A percentile compares a stretch with the other conserved stretches of the same genome.
Evolutionary conservation across 176 grass and related monocot species (phyloP).

Genomic region (Oropetium thomaeum): DNA sequence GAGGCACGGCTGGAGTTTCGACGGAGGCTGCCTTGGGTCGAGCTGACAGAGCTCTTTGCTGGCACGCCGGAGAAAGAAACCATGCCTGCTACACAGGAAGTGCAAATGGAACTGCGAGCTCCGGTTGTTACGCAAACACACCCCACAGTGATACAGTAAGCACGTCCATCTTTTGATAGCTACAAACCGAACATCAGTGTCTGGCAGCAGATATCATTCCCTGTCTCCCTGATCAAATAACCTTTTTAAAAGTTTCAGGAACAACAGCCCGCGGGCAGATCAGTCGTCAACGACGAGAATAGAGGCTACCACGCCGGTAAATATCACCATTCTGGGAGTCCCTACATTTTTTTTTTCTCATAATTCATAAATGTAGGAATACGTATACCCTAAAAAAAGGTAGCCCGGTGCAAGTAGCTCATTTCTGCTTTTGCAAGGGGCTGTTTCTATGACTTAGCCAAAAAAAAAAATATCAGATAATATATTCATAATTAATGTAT

Average conservation of each 20-base stretch:
- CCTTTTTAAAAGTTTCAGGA: conserved; percentile 11
- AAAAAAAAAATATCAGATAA: not conserved
- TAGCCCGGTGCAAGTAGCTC: too few relatives aligned
- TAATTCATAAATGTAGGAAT: not conserved
- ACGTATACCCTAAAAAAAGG: not conserved
- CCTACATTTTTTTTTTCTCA: not conserved
- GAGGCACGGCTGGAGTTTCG: not conserved
- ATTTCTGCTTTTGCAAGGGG: too few relatives aligned
- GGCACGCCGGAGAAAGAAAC: not conserved
- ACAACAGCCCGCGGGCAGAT: conserved; percentile 5
- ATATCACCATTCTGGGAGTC: not conserved
- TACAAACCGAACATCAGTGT: too few relatives aligned
- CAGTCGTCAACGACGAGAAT: conserved; percentile 25
- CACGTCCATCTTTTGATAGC: too few relatives aligned
- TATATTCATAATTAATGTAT: not conserved
- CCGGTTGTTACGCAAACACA: conserved; percentile 16
- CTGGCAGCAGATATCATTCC: too few relatives aligned
- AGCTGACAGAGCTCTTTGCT: not conserved
- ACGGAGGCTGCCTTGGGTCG: conserved; percentile 39
- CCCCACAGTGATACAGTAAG: conserved; percentile 33
- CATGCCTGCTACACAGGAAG: not conserved
- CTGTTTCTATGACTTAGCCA: not conserved
- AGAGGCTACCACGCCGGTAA: conserved; percentile 8
- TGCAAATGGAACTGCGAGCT: conserved; percentile 11
- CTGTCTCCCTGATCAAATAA: not conserved